A percentile compares a stretch with the other conserved stretches of the same genome.
These are phyloP conservation scores for Gamsiella multidivaricata DNA, from an alignment of 192 early-diverging fungal genomes.

Conservation along the genomic window DNA sequence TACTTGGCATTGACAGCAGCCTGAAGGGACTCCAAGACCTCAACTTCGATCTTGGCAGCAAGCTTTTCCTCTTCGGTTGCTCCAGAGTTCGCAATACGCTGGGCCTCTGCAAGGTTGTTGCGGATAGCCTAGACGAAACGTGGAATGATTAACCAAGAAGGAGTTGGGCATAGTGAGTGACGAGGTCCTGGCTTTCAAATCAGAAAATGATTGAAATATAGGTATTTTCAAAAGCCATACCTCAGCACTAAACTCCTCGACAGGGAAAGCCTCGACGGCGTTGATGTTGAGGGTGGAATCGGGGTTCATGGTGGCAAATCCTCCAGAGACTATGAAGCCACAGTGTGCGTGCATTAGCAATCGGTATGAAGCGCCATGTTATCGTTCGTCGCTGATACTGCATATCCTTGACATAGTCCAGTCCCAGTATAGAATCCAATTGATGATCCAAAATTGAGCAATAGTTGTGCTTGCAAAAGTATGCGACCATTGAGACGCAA, in stretches of 20 bases:
- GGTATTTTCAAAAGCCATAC: constrained; percentile 44
- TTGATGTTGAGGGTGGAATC: constrained; percentile 98
- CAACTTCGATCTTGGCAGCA: constrained; percentile 86
- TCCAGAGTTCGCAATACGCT: constrained; percentile 68
- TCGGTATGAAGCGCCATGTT: too few species aligned
- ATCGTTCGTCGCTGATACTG: too few species aligned
- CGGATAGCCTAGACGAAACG: constrained; percentile 72
- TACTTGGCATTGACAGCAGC: constrained; percentile 68
- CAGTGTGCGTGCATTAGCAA: too few species aligned
- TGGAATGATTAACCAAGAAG: too few species aligned
- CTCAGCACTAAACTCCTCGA: constrained; percentile 89
- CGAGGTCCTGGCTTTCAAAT: too few species aligned
- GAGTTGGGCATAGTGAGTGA: too few species aligned
- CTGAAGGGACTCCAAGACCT: constrained; percentile 90
- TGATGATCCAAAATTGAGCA: too few species aligned
- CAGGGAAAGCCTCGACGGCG: constrained; percentile 92
- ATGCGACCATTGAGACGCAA: too few species aligned
- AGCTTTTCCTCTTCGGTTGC: constrained; percentile 83
- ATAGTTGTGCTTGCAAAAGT: too few species aligned
- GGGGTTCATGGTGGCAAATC: constrained; percentile 97
- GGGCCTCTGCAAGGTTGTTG: constrained; percentile 83
- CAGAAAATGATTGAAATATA: background rate
- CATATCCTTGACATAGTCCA: too few species aligned
- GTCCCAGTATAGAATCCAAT: too few species aligned
- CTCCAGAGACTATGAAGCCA: constrained; percentile 82